Evolutionary conservation across 2,329 filamentous ascomycete genomes (phyloP), one percentile per base, ranked within the genome.

Genomic region (Alternaria sp.): DNA sequence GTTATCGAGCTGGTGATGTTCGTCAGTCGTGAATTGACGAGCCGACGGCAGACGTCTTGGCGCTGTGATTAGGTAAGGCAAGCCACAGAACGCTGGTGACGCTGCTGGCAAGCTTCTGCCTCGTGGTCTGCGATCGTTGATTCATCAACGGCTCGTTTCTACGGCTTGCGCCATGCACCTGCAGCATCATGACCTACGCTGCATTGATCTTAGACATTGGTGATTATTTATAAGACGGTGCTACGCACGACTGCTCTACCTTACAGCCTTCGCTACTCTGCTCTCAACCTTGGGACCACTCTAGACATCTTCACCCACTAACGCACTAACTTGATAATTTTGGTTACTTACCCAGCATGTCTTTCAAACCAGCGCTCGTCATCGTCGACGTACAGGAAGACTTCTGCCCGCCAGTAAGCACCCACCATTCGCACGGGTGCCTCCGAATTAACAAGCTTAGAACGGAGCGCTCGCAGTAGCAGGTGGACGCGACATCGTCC

Each of bases 371-470:
- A 47, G 88, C 88, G n/a, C 80, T 91, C 40, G 80, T 97, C 51
- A 86, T 97, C 11, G 90, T 97, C 57, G 94, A 97, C 80, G 86
- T 97, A 75, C 96, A 98, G 81, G 91, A 97, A 80, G 95, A 98
- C 83, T 98, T 97, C 80, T 97, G 93, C 79, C 92, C 92, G 62
- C 93, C 94, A 12, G 93, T 96, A 82, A 82, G 90, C 65, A 23
- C 32, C 13, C 8, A 17, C 49, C 56, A 15, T 25, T 23, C 3
- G 23, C 4, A 57, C 47, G 43, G 30, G 8, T 26, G 44, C 23
- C 47, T 12, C 36, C 25, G 47, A 6, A 54, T 72, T 71, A 66
- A 77, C 68, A 32, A 43, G n/a, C 17, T 40, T 71, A 97, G 93
- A 87, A 90, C 67, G 96, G 95, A 67, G 85, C 92, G n/a, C 89